Evolutionary conservation across 1,284 basidiomycete species (phyloP).

Genomic region (Paramarasmius palmivorus): DNA sequence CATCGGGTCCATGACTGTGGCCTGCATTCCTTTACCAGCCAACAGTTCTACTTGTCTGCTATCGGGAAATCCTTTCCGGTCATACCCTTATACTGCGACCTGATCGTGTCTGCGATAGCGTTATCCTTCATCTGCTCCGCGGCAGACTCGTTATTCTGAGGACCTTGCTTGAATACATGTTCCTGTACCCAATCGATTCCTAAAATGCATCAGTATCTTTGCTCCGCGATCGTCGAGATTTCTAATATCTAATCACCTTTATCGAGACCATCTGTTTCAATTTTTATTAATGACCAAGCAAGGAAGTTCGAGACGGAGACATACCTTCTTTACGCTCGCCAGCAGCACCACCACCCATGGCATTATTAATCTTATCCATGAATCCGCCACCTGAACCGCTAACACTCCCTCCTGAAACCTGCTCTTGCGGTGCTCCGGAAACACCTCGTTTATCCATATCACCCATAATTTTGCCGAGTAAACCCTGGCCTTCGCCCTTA

Average conservation of each 20-base stretch:
- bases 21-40: no score
- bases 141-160: conserved; percentile 38
- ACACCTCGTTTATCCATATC: background rate
- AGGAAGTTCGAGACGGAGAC: background rate
- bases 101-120: conserved; percentile 35
- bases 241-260: conserved; percentile 20
- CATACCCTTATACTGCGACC: conserved; percentile 23
- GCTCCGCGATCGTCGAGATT: no score
- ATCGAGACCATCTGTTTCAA: conserved; percentile 22
- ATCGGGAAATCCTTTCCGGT: conserved; percentile 27
- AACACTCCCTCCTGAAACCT: background rate
- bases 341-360: conserved; percentile 16
- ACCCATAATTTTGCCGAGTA: background rate
- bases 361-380: conserved; percentile 18
- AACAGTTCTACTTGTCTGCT: conserved; percentile 10
- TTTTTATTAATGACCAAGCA: background rate
- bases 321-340: conserved; percentile 21
- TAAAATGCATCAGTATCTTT: conserved; percentile 9
- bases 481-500: background rate
- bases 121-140: conserved; percentile 41
- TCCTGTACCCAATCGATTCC: conserved; percentile 42
- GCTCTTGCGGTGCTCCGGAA: conserved; percentile 1
- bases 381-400: conserved; percentile 13
- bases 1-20: no score
- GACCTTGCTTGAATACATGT: conserved; percentile 36